A percentile compares a stretch with the other conserved stretches of the same genome.
These are phyloP conservation scores for Trichoderma reesei DNA, from an alignment of 495 filamentous ascomycete genomes.

Conservation along the genomic window DNA sequence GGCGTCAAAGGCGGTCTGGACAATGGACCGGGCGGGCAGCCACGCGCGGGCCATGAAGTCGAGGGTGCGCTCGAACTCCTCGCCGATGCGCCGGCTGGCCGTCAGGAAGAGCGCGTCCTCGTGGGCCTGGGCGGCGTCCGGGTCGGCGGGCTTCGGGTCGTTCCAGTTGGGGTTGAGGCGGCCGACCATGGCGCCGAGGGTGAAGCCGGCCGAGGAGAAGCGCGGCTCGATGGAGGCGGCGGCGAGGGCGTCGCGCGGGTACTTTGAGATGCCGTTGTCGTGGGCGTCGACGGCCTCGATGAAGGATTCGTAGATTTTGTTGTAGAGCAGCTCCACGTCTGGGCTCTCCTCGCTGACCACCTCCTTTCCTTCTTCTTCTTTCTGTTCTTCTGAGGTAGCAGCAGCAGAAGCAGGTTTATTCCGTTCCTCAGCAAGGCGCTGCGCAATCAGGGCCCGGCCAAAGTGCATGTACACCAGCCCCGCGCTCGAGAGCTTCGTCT, in stretches of 20 bases:
- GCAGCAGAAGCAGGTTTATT: background rate
- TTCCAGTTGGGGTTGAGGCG: conserved; percentile 72
- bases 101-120: conserved; percentile 73
- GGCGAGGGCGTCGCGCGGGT: conserved; percentile 54
- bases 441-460: conserved; percentile 66
- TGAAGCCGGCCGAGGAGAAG: conserved; percentile 74
- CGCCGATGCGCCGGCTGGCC: conserved; percentile 74
- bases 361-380: too few species aligned
- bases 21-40: conserved; percentile 77
- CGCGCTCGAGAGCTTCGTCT: conserved; percentile 84
- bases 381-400: too few species aligned
- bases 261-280: conserved; percentile 84
- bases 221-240: conserved; percentile 62
- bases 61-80: conserved; percentile 71
- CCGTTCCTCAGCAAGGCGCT: background rate
- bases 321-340: conserved; percentile 64
- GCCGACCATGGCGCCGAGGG: conserved; percentile 70
- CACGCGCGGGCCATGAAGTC: conserved; percentile 62
- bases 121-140: conserved; percentile 51
- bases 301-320: conserved; percentile 87
- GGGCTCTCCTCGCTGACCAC: conserved; percentile 17
- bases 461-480: conserved; percentile 96
- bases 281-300: conserved; percentile 95
- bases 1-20: conserved; percentile 57
- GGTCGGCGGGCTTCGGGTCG: conserved; percentile 35